Base-by-base conservation (phyloP, 75 land plant species). In the Pinus taeda region DNA sequence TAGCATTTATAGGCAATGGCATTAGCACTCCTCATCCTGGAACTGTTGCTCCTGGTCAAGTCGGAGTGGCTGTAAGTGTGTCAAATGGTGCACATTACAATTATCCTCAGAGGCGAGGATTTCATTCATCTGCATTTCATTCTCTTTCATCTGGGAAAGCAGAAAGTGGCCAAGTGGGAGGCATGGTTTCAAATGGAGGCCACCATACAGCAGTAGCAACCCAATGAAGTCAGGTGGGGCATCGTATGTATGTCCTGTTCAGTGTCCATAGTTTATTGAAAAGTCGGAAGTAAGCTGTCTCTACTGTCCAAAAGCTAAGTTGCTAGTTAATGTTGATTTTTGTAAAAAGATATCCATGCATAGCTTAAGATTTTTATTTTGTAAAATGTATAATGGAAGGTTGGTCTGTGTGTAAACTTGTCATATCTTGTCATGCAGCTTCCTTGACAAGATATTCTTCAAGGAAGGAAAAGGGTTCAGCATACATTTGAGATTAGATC, bases 81-180 rank as follows among this genome's bases (percentile, higher is more conserved):
- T n/a, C 72, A 11, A 69, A 20, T 69, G 49, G 72, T 11, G 2
- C n/a, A 14, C 36, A 20, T 65, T 37, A 36, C 6, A 65, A 65
- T 65, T 33, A 65, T 17, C 72, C 49, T 36, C 72, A 69, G 55
- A 42, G 49, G 39, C 72, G 42, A 69, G n/a, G 49, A 20, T 45
- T 69, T n/a, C 72, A 69, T 39, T 69, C 72, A 42, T 69, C 72
- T 42, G 72, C 72, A 42, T 69, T 69, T 69, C 72, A 69, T 69
- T 45, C 42, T 15, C 21, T 69, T 42, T 69, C 72, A 42, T 42
- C 42, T 69, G 18, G 72, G 24, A 69, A 45, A 20, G 39, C 72
- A 39, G 72, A 69, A 69, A 69, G 72, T 3, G 72, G 45, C 11
- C 72, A 69, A 45, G 72, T 69, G 18, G 72, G 72, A 37, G n/a